phyloP scores from a whole-genome alignment of 305 asterid species.

The Stenogyne calaminthoides region DNA sequence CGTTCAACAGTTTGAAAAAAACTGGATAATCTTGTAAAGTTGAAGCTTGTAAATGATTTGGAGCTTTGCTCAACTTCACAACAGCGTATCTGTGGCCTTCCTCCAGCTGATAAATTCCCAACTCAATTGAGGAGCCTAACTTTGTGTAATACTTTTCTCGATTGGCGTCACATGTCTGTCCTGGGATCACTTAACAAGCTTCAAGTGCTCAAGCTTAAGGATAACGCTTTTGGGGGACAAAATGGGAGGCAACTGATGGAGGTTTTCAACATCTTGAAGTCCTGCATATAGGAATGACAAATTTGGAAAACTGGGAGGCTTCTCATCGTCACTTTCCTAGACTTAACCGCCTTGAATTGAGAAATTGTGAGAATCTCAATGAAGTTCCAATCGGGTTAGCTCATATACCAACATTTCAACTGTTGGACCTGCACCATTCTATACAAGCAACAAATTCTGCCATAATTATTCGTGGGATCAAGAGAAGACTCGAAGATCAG shows the following conservation, averaged over 20 bases:
- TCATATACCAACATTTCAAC: conserved; percentile 25
- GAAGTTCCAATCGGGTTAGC: conserved; percentile 39
- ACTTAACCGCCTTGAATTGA: conserved; percentile 39
- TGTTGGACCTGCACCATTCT: conserved; percentile 34
- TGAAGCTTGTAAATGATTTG: conserved; percentile 26
- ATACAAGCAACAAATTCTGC: conserved; percentile 33
- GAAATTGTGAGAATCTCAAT: conserved; percentile 16
- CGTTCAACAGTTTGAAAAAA: not conserved
- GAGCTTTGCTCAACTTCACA: conserved; percentile 2
- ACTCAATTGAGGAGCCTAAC: conserved; percentile 7
- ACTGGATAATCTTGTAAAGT: conserved; percentile 12
- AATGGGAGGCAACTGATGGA: conserved; percentile 32
- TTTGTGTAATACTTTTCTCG: conserved; percentile 34
- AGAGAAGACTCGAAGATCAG: not conserved
- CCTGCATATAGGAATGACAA: not conserved
- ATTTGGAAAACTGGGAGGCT: too few species aligned
- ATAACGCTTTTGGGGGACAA: conserved; percentile 39
- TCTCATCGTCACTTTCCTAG: conserved; percentile 33
- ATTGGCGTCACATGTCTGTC: conserved; percentile 30
- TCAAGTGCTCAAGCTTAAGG: conserved; percentile 26
- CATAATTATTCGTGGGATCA: conserved; percentile 1
- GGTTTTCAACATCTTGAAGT: conserved; percentile 37
- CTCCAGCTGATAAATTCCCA: conserved; percentile 26
- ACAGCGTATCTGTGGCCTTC: not conserved
- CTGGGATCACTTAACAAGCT: not conserved